Evolutionary conservation across 2,329 filamentous ascomycete genomes (phyloP).

Genomic region (Alternaria longipes): DNA sequence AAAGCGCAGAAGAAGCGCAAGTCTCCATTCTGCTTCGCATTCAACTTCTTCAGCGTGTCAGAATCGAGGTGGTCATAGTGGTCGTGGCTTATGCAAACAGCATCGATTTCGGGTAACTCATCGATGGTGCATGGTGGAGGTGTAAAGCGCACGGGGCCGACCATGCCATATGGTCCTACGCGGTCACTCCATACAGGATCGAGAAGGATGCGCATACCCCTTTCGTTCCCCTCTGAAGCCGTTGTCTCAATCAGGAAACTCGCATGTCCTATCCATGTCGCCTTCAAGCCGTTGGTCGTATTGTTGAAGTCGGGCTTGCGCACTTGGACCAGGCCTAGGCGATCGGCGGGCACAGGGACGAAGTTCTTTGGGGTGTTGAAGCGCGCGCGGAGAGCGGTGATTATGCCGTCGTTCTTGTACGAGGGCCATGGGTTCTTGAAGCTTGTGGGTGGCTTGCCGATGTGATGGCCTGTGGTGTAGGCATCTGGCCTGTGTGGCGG

Average conservation of each 20-base stretch:
- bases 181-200: slow-evolving; percentile 64
- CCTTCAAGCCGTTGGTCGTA: slow-evolving; percentile 48
- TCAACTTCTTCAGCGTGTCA: slow-evolving; percentile 55
- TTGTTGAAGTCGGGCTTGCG: slow-evolving; percentile 53
- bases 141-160: slow-evolving; percentile 63
- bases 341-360: slow-evolving; percentile 56
- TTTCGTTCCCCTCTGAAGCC: slow-evolving; percentile 30
- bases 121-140: slow-evolving; percentile 60
- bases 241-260: slow-evolving; percentile 59
- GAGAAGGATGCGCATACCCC: slow-evolving; percentile 59
- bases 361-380: slow-evolving; percentile 55
- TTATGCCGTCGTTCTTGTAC: slow-evolving; percentile 37
- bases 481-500: slow-evolving; percentile 30
- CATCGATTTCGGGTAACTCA: slow-evolving; percentile 62
- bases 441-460: slow-evolving; percentile 54
- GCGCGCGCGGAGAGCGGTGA: slow-evolving; percentile 46
- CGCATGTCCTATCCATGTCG: slow-evolving; percentile 64
- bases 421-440: slow-evolving; percentile 64
- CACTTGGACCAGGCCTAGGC: slow-evolving; percentile 55
- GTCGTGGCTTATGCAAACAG: slow-evolving; percentile 64
- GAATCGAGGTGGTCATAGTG: slow-evolving; percentile 66
- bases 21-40: slow-evolving; percentile 47
- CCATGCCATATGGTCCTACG: slow-evolving; percentile 57
- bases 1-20: slow-evolving; percentile 57
- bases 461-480: slow-evolving; percentile 52